A percentile compares a stretch with the other conserved stretches of the same genome.
These are phyloP conservation scores for Botrytis cinerea DNA, from an alignment of 2,329 filamentous ascomycete genomes.

Conservation along the genomic window DNA sequence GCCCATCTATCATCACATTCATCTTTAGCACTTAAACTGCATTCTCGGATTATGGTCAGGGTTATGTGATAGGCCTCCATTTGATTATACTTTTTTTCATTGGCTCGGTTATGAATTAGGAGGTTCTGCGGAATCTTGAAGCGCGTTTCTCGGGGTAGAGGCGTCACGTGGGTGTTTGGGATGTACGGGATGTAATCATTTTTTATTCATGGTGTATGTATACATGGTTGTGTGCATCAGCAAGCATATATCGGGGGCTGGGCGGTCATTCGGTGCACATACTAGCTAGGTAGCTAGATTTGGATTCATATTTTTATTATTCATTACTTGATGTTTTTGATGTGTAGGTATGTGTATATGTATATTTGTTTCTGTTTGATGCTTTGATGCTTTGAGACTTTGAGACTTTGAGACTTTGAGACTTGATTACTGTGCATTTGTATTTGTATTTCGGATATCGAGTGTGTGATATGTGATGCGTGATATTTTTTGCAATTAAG, in stretches of 20 bases:
- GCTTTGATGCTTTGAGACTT: too few relatives aligned
- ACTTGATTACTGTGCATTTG: too few relatives aligned
- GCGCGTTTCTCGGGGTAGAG: not conserved
- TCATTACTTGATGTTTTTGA: not conserved
- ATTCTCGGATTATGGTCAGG: not conserved
- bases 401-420: too few relatives aligned
- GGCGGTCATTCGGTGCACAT: not conserved
- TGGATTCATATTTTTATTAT: not conserved
- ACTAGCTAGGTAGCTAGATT: not conserved
- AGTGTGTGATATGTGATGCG: too few relatives aligned
- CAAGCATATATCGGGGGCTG: not conserved
- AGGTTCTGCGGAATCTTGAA: not conserved
- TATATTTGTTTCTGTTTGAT: not conserved
- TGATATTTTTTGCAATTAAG: too few relatives aligned
- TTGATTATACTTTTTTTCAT: not conserved
- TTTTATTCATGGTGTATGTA: not conserved
- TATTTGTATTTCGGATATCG: too few relatives aligned
- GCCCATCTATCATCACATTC: not conserved
- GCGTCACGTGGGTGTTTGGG: not conserved
- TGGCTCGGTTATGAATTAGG: slow-evolving; percentile 2
- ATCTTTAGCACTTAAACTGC: not conserved
- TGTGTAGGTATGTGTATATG: not conserved
- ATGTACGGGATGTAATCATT: not conserved
- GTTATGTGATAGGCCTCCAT: not conserved
- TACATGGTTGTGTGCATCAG: not conserved